phyloP scores from a whole-genome alignment of 495 filamentous ascomycete species.

The Lasiosphaeriaceae sp. region DNA sequence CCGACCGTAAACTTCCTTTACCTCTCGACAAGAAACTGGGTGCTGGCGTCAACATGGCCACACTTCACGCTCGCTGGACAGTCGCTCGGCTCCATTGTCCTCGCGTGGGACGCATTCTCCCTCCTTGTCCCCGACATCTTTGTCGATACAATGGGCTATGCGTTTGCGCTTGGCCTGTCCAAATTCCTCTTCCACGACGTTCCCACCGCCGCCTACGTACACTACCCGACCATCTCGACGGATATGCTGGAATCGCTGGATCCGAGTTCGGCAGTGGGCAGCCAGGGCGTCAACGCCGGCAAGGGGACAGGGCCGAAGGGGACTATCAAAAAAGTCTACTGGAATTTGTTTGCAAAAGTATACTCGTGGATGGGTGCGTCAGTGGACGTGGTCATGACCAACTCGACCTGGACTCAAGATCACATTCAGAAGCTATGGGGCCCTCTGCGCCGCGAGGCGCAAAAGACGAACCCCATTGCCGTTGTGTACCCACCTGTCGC shows the following conservation, averaged over 20 bases:
- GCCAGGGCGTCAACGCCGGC: constrained; percentile 79
- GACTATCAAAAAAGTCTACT: constrained; percentile 70
- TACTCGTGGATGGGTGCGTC: constrained; percentile 78
- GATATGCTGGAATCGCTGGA: constrained; percentile 91
- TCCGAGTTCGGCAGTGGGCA: constrained; percentile 49
- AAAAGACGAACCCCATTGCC: constrained; percentile 43
- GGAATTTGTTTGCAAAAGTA: constrained; percentile 74
- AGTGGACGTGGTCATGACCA: constrained; percentile 93
- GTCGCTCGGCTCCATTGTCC: constrained; percentile 76
- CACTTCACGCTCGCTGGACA: constrained; percentile 94
- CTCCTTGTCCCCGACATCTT: constrained; percentile 91
- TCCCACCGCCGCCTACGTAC: constrained; percentile 89
- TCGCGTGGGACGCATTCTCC: constrained; percentile 91
- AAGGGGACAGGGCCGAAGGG: constrained; percentile 67
- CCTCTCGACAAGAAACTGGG: constrained; percentile 79
- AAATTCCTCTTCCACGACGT: constrained; percentile 78
- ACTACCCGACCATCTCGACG: constrained; percentile 97
- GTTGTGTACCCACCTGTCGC: constrained; percentile 92
- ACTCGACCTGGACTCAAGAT: constrained; percentile 86
- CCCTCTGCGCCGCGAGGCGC: constrained; percentile 40
- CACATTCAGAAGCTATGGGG: constrained; percentile 85
- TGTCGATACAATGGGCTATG: constrained; percentile 97
- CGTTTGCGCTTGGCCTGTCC: constrained; percentile 77
- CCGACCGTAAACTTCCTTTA: constrained; percentile 85
- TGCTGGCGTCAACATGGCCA: constrained; percentile 79